phyloP scores from a whole-genome alignment of 2,329 filamentous ascomycete genomes.

The Exophiala calicioides region DNA sequence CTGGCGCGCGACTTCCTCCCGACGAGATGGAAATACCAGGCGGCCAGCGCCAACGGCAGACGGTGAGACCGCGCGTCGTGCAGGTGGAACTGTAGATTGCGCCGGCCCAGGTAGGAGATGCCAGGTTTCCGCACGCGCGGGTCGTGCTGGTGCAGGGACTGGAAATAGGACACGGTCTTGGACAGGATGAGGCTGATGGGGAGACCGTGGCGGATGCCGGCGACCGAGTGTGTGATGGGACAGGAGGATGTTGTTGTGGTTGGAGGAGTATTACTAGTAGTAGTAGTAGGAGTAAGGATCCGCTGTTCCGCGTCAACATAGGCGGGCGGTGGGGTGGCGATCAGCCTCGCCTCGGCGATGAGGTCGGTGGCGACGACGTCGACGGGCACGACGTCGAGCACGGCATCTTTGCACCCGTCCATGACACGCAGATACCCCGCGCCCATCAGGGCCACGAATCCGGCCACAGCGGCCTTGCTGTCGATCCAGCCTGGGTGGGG shows the following conservation, averaged over 20 bases:
- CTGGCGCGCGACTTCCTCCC: background rate
- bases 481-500: slow-evolving; percentile 13
- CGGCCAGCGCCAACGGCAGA: slow-evolving; percentile 2
- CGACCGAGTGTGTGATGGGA: too few species aligned
- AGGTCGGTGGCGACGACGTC: slow-evolving; percentile 17
- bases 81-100: slow-evolving; percentile 4
- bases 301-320: too few species aligned
- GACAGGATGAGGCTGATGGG: too few species aligned
- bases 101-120: slow-evolving; percentile 2
- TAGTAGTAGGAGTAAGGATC: too few species aligned
- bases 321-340: too few species aligned
- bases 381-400: slow-evolving; percentile 13
- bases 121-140: background rate
- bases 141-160: too few species aligned
- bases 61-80: slow-evolving; percentile 2
- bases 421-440: slow-evolving; percentile 6
- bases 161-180: too few species aligned
- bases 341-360: slow-evolving; percentile 3
- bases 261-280: too few species aligned
- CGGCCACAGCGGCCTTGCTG: slow-evolving; percentile 10
- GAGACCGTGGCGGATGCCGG: too few species aligned
- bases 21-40: slow-evolving; percentile 1
- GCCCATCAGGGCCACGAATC: slow-evolving; percentile 9
- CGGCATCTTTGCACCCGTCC: slow-evolving; percentile 1
- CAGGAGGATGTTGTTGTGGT: too few species aligned